A percentile compares a stretch with the other conserved stretches of the same genome.
phyloP scores from a whole-genome alignment of 139 green algal genomes.

The Diplosphaera chodatii region DNA sequence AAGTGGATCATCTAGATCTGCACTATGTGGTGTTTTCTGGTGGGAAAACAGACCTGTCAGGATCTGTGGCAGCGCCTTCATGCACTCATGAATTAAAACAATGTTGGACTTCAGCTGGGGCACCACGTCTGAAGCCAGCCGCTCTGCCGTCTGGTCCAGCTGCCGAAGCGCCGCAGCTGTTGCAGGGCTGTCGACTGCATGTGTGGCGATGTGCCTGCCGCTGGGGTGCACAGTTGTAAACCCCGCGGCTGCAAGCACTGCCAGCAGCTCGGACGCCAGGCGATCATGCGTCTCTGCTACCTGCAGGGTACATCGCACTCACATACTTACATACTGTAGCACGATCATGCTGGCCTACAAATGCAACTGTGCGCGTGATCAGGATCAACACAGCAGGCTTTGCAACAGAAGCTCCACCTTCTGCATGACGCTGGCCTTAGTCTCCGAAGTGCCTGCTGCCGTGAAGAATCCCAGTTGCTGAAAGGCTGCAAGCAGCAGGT shows the following conservation, averaged over 20 bases:
- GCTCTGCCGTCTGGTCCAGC: not conserved
- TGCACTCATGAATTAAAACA: not conserved
- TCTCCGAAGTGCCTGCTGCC: not conserved
- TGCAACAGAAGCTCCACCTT: not conserved
- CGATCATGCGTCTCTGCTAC: not conserved
- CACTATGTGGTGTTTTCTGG: not conserved
- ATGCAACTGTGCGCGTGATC: too few relatives aligned
- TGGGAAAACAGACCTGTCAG: not conserved
- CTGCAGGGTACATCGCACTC: too few relatives aligned
- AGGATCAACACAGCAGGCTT: too few relatives aligned
- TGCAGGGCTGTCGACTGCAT: not conserved
- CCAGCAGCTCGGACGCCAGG: not conserved
- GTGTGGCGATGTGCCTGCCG: not conserved
- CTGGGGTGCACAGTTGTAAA: not conserved
- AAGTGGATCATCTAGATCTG: too few relatives aligned
- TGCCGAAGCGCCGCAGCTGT: not conserved
- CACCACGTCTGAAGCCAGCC: not conserved
- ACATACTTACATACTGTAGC: too few relatives aligned
- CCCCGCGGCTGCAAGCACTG: not conserved
- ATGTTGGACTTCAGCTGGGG: not conserved
- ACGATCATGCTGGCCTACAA: too few relatives aligned
- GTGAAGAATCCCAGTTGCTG: not conserved
- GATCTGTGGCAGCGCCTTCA: constrained; percentile 3
- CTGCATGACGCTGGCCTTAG: not conserved
- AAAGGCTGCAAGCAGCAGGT: constrained; percentile 5